A percentile compares a stretch with the other conserved stretches of the same genome.
These are phyloP conservation scores for Mixia osmundae DNA, from an alignment of 1,284 basidiomycete genomes.

Conservation along the genomic window DNA sequence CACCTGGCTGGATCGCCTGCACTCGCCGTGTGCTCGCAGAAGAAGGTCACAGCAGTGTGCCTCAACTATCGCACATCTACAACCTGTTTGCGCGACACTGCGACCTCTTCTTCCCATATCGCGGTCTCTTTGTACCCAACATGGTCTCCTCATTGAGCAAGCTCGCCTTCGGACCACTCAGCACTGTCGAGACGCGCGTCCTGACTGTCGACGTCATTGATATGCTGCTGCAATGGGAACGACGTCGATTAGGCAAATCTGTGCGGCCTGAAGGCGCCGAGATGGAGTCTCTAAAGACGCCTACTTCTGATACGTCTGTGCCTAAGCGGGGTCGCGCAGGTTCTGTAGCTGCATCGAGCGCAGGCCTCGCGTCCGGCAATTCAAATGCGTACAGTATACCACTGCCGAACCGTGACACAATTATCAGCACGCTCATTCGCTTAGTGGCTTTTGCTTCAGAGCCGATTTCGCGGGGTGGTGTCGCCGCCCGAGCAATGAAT, in stretches of 20 bases:
- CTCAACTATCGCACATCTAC: slow-evolving; percentile 71
- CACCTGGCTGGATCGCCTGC: slow-evolving; percentile 87
- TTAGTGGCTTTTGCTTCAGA: slow-evolving; percentile 55
- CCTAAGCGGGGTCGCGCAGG: slow-evolving; percentile 13
- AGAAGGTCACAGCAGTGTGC: slow-evolving; percentile 49
- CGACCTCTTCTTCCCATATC: slow-evolving; percentile 76
- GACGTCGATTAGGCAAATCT: slow-evolving; percentile 26
- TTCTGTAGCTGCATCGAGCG: slow-evolving; percentile 23
- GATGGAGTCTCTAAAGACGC: slow-evolving; percentile 21
- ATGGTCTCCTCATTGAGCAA: slow-evolving; percentile 77
- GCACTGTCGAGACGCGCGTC: slow-evolving; percentile 56
- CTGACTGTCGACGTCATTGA: slow-evolving; percentile 25
- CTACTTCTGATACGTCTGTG: no score
- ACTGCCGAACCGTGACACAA: slow-evolving; percentile 54
- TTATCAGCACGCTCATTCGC: slow-evolving; percentile 81
- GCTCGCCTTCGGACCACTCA: slow-evolving; percentile 47
- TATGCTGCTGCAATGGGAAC: slow-evolving; percentile 24
- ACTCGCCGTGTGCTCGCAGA: slow-evolving; percentile 72
- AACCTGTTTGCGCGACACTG: slow-evolving; percentile 79
- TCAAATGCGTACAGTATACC: slow-evolving; percentile 26
- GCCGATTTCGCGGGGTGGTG: slow-evolving; percentile 33
- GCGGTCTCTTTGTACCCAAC: slow-evolving; percentile 84
- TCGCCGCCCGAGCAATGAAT: slow-evolving; percentile 51
- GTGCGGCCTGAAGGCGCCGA: slow-evolving; percentile 22
- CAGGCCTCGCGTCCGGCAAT: slow-evolving; percentile 10